Percentiles rank a stretch among this genome's conserved stretches.
These are phyloP conservation scores for Saxophila tyrrhenica DNA, from an alignment of 495 filamentous ascomycete species.

Conservation along the genomic window DNA sequence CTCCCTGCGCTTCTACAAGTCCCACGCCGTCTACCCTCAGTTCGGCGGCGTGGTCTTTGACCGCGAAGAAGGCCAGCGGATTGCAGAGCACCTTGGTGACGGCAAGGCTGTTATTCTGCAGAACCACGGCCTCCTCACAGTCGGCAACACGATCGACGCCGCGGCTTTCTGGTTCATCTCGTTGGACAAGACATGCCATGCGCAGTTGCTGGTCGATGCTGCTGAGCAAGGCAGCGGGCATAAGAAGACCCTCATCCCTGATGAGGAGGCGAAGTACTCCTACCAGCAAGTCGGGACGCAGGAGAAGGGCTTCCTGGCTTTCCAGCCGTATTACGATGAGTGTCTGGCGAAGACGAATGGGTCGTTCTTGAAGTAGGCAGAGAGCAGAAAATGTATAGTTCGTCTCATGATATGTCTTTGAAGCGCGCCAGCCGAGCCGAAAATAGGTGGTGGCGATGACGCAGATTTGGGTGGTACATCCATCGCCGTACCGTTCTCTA, in stretches of 20 bases:
- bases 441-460: neutral
- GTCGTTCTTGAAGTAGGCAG: conserved; percentile 26
- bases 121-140: conserved; percentile 57
- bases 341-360: conserved; percentile 36
- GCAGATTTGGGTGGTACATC: no score
- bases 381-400: neutral
- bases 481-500: no score
- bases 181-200: conserved; percentile 52
- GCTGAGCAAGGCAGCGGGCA: conserved; percentile 42
- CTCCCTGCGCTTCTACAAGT: conserved; percentile 51
- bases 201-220: conserved; percentile 54
- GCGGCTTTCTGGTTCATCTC: conserved; percentile 58
- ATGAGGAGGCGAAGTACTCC: conserved; percentile 41
- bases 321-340: conserved; percentile 33
- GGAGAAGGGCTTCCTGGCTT: conserved; percentile 39
- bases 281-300: conserved; percentile 30
- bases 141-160: conserved; percentile 53
- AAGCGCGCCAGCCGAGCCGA: neutral
- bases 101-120: conserved; percentile 56
- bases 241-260: conserved; percentile 44
- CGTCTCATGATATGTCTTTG: neutral
- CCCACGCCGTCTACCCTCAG: conserved; percentile 39
- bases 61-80: conserved; percentile 47
- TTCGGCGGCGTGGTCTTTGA: conserved; percentile 50
- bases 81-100: conserved; percentile 47